Evolutionary conservation across 352 stramenopile species (phyloP).

Genomic region (Globisporangium parvum): DNA sequence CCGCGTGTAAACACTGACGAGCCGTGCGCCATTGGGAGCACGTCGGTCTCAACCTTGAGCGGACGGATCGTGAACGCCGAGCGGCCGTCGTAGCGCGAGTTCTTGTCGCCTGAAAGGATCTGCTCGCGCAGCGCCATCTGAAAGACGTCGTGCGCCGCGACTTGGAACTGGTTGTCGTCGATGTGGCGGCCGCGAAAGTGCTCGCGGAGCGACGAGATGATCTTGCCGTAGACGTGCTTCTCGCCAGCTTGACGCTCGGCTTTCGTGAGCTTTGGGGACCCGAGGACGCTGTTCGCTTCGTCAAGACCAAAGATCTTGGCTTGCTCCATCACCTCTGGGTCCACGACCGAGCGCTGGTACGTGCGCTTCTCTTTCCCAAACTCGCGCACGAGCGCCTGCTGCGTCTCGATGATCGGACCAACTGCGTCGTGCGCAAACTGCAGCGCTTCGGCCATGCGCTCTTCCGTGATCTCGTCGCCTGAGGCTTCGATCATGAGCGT

Average conservation of each 20-base stretch:
- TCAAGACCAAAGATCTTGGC: conserved; percentile 52
- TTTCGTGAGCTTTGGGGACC: conserved; percentile 39
- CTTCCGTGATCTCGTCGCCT: conserved; percentile 68
- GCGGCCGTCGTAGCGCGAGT: conserved; percentile 83
- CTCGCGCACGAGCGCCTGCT: conserved; percentile 46
- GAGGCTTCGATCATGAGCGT: conserved; percentile 89
- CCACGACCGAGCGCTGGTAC: conserved; percentile 42
- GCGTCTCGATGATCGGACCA: conserved; percentile 47
- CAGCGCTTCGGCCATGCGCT: conserved; percentile 67
- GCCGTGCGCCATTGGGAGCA: conserved; percentile 87
- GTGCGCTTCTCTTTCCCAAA: conserved; percentile 65
- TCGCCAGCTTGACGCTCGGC: conserved; percentile 57
- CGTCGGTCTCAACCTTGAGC: conserved; percentile 80
- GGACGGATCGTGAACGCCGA: conserved; percentile 71
- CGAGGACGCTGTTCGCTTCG: conserved; percentile 32
- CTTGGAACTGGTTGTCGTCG: conserved; percentile 46
- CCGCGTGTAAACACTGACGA: conserved; percentile 86
- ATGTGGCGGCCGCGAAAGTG: conserved; percentile 32
- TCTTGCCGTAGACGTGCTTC: conserved; percentile 59
- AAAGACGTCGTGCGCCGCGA: conserved; percentile 75
- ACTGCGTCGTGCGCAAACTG: conserved; percentile 67
- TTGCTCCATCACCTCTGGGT: conserved; percentile 42
- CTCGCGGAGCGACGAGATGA: conserved; percentile 54
- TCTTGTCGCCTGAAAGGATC: conserved; percentile 49
- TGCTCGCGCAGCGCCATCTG: conserved; percentile 60